Evolutionary conservation across 768 basidiomycete genomes (phyloP), one percentile per base, ranked within the genome.

Genomic region (Paxillus rubicundulus): DNA sequence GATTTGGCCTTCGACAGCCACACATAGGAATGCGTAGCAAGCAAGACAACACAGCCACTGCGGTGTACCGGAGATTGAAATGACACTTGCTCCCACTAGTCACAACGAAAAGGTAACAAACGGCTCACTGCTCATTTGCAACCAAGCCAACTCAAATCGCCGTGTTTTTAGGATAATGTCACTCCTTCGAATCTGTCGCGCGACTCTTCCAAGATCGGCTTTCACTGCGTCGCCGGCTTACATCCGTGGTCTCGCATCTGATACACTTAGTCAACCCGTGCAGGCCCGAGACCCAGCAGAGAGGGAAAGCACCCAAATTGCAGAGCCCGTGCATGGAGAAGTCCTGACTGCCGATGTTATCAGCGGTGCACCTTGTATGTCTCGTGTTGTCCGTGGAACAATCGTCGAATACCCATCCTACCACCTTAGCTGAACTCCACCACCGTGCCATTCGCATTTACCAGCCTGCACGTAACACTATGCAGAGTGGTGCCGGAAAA

Each of bases 401-500:
- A 8, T 9, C 6, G 17, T 24, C 12, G 36, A 12, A 38, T 24
- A 24, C 33, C n/a, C 30, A 65, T 9, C 41, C 20, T 5, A 8
- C 28, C 16, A 47, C 3, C 45, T 4, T 36, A 96, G 94, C 71
- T 56, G 87, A 97, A 70, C 82, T 98, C 54, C 87, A 82, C 53
- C 85, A 92, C 64, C 90, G 96, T 45, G 74, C 82, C 17, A 94
- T 97, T 39, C 85, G 95, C 45, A 92, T 99, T 65, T 99, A 85
- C 74, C 88, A 93, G 67, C 92, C 95, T 2, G 86, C 94, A 5
- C 86, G 89, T 52, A 92, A 92, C 60, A 95, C 95, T 3, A 98
- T 96, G 84, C 94, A 98, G 72, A 94, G 92, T 49, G 96, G 92
- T 45, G 79, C 85, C 38, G 85, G 83, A 47, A 94, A 94, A 71